phyloP scores from a whole-genome alignment of 2,329 filamentous ascomycete genomes.

The Fusarium marasasianum region DNA sequence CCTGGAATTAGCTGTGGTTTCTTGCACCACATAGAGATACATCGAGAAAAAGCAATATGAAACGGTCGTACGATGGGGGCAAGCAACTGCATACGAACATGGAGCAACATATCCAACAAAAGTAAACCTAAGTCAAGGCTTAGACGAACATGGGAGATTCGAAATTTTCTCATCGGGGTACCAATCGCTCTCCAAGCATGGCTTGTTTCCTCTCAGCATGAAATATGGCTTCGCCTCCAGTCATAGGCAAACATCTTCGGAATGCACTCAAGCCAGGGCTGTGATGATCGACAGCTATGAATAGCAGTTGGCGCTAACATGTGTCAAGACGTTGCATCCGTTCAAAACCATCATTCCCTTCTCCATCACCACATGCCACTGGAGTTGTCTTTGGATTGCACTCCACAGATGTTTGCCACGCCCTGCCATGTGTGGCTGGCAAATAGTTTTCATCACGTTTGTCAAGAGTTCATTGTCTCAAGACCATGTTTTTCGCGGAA shows the following conservation, averaged over 20 bases:
- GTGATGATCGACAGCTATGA: conserved; percentile 28
- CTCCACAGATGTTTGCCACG: conserved; percentile 11
- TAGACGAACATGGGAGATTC: neutral
- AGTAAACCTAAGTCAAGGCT: conserved; percentile 14
- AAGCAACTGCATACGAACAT: conserved; percentile 8
- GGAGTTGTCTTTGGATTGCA: neutral
- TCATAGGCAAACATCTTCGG: neutral
- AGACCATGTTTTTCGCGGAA: conserved; percentile 24
- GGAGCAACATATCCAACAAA: conserved; percentile 13
- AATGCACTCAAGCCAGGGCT: conserved; percentile 1
- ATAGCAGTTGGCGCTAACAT: conserved; percentile 29
- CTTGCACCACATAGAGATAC: conserved; percentile 1
- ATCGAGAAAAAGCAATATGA: conserved; percentile 27
- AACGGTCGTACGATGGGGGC: conserved; percentile 24
- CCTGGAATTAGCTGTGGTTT: neutral
- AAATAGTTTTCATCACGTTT: neutral
- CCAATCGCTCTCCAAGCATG: conserved; percentile 12
- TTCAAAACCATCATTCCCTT: neutral
- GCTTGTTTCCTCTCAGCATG: conserved; percentile 25
- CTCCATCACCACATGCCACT: conserved; percentile 27
- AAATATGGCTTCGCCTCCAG: neutral
- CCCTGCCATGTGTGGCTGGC: conserved; percentile 34
- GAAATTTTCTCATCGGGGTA: neutral
- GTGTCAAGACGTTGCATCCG: conserved; percentile 21
- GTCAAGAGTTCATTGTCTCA: conserved; percentile 29